These are phyloP conservation scores for Aspergillus biplanus DNA, from an alignment of 495 filamentous ascomycete genomes.

Conservation along the genomic window DNA sequence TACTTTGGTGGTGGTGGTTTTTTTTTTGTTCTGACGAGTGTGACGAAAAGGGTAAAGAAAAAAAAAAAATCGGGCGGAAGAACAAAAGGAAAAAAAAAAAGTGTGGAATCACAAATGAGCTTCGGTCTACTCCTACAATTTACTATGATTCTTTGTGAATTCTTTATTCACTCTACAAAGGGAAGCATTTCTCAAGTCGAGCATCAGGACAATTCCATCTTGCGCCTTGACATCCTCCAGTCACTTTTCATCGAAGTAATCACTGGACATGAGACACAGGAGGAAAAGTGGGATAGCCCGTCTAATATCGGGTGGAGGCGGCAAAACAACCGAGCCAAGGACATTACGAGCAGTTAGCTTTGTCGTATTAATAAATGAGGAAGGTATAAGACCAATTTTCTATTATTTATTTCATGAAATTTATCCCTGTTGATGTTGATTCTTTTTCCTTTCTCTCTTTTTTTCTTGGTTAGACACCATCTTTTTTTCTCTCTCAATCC, in stretches of 20 bases:
- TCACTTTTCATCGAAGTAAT: not conserved
- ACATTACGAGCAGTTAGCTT: not conserved
- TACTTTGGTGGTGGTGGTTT: slow-evolving; percentile 18
- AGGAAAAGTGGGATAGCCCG: slow-evolving; percentile 2
- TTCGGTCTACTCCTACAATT: not conserved
- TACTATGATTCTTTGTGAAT: not conserved
- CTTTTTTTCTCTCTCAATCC: too few species aligned
- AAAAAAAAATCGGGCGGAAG: slow-evolving; percentile 1
- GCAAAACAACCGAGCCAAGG: slow-evolving; percentile 22
- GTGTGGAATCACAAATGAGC: not conserved
- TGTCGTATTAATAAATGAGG: slow-evolving; percentile 1
- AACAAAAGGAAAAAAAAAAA: slow-evolving; percentile 12
- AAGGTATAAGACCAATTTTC: too few species aligned
- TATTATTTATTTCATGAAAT: too few species aligned
- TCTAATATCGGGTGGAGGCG: slow-evolving; percentile 21
- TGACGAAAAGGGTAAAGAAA: slow-evolving; percentile 15
- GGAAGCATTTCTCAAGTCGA: not conserved
- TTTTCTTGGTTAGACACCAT: too few species aligned
- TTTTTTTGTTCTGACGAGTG: slow-evolving; percentile 21
- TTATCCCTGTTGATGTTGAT: not conserved
- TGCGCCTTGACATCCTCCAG: not conserved
- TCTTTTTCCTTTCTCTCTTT: not conserved
- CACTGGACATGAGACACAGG: not conserved
- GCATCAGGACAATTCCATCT: not conserved
- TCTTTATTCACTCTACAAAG: not conserved